Percentiles rank a stretch among this genome's conserved stretches.
Conservation (phyloP, 352 stramenopile species). For the Globisporangium viniferum region DNA sequence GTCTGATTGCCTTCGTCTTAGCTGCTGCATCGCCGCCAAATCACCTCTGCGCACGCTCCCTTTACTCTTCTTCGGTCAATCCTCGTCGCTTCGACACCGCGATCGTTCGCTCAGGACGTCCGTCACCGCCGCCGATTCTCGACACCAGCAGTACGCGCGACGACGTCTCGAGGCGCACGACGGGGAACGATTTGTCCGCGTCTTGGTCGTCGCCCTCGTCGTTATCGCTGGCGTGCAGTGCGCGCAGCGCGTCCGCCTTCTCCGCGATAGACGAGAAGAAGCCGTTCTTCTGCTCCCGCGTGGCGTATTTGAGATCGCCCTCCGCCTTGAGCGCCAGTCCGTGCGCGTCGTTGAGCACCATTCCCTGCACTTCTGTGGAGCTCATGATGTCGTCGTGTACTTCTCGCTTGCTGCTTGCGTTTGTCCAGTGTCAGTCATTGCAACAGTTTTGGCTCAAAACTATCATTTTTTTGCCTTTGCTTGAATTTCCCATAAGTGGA, state of each 20-base stretch:
- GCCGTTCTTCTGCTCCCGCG: constrained; percentile 47
- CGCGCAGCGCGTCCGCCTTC: constrained; percentile 51
- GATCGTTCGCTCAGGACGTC: constrained; percentile 45
- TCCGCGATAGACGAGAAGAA: constrained; percentile 78
- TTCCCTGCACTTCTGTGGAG: constrained; percentile 37
- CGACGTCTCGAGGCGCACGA: constrained; percentile 52
- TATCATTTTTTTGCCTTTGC: no score
- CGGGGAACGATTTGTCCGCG: constrained; percentile 25
- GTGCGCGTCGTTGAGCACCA: constrained; percentile 76
- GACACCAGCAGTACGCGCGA: constrained; percentile 56
- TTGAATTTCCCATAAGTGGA: no score
- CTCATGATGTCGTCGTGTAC: constrained; percentile 26
- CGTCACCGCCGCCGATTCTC: constrained; percentile 38
- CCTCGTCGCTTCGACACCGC: constrained; percentile 52
- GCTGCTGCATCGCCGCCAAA: neutral
- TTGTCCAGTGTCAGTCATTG: neutral
- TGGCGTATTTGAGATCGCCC: constrained; percentile 54
- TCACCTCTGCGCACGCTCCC: neutral
- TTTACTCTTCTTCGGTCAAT: constrained; percentile 24
- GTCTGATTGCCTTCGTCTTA: neutral
- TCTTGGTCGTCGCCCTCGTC: constrained; percentile 25
- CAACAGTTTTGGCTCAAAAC: no score
- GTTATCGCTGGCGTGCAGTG: constrained; percentile 30
- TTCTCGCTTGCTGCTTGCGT: neutral
- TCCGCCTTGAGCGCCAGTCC: constrained; percentile 66